Base-by-base conservation (phyloP, 257 asterid species). In the Penstemon eatonii region DNA sequence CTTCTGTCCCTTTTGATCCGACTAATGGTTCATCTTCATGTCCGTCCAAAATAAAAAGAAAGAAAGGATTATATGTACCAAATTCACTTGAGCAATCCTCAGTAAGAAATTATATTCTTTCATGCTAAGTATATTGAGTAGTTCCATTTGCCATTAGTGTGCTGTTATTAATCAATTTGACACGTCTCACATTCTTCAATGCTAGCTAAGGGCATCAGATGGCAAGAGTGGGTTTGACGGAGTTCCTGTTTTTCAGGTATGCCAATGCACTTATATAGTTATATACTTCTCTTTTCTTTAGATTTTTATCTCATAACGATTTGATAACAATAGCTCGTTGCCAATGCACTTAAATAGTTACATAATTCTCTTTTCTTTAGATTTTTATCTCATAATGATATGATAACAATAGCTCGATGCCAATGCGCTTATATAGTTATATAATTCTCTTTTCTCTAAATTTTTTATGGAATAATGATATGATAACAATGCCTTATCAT, bases 201-300 rank as follows among this genome's bases (percentile, higher is more conserved):
- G 64, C 65, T 78, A 93, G 97, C 75, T 90, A 66, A 88, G 81
- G 83, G 81, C 92, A 75, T 82, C 94, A 18, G 85, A 76, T 60
- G 54, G 50, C 46, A 82, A 72, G 80, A 73, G 74, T 56, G 96
- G 97, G 71, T 93, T 90, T 79, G 96, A 93, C 81, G 99, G 97
- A 82, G 97, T 93, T 77, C 99, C 99, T 52, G 95, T 93, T 81
- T 90, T 89, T 74, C 97, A 91, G 99, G 97, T 93, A 64, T 58
- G 55, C 33, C 5, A 46, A 56, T 66, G 66, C 12, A 3, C 44
- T 51, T 45, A 8, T 56, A 36, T 42, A 8, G 47, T 62, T 11
- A 5, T 43, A 55, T 46, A 55, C 38, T n/a, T 45, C 19, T 53
- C 12, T 10, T 60, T 13, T 37, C 38, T 7, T 55, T 13, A 41